phyloP scores from a whole-genome alignment of 2,329 filamentous ascomycete genomes.

The Aureobasidium subglaciale region DNA sequence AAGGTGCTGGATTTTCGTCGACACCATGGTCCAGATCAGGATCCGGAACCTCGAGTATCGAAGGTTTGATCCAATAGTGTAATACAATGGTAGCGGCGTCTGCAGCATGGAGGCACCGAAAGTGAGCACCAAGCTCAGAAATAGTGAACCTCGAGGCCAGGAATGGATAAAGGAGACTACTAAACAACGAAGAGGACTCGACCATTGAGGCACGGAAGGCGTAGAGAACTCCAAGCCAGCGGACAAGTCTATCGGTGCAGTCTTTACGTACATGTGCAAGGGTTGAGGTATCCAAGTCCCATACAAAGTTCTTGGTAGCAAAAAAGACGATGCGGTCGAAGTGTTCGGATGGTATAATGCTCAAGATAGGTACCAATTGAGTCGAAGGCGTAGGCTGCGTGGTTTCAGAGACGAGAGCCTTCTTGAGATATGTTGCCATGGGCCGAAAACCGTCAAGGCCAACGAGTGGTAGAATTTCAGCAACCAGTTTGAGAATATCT shows the following conservation, averaged over 20 bases:
- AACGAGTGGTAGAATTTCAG: neutral
- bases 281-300: too few relatives aligned
- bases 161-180: neutral
- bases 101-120: neutral
- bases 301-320: neutral
- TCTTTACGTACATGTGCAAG: too few relatives aligned
- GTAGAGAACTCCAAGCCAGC: neutral
- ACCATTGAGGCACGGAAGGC: neutral
- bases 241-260: neutral
- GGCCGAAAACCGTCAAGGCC: neutral
- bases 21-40: too few relatives aligned
- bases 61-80: slow-evolving; percentile 4
- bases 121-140: neutral
- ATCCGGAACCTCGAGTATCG: slow-evolving; percentile 17
- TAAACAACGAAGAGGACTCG: neutral
- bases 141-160: neutral
- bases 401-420: neutral
- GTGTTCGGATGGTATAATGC: neutral
- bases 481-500: neutral
- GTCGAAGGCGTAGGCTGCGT: neutral
- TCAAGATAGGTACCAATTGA: neutral
- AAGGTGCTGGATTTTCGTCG: too few relatives aligned
- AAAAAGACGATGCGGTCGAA: neutral
- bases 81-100: slow-evolving; percentile 1
- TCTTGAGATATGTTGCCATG: neutral